A percentile compares a stretch with the other conserved stretches of the same genome.
phyloP scores from a whole-genome alignment of 1,139 yeast genomes.

The Hansenula lynferdii region DNA sequence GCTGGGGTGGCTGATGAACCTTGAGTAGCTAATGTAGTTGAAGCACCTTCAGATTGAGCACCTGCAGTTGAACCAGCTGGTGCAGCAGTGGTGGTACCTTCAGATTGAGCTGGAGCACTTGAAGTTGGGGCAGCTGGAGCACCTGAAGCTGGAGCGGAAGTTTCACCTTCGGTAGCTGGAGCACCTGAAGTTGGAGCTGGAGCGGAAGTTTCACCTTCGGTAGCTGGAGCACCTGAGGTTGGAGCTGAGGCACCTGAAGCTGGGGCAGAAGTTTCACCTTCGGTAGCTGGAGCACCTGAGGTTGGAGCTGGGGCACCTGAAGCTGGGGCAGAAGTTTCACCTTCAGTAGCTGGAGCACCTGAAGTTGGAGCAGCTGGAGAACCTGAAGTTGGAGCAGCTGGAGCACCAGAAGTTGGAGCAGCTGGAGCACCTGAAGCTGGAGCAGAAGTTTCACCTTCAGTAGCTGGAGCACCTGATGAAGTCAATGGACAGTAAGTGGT shows the following conservation, averaged over 20 bases:
- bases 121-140: slow-evolving; percentile 1
- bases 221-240: slow-evolving; percentile 4
- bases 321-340: slow-evolving; percentile 4
- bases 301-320: slow-evolving; percentile 7
- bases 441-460: neutral
- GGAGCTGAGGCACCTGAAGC: neutral
- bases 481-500: slow-evolving; percentile 24
- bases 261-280: slow-evolving; percentile 1
- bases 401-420: slow-evolving; percentile 11
- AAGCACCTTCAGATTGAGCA: slow-evolving; percentile 1
- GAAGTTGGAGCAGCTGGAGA: neutral
- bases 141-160: neutral
- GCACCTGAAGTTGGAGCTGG: slow-evolving; percentile 12
- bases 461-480: neutral
- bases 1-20: neutral
- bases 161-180: slow-evolving; percentile 3
- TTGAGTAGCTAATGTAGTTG: slow-evolving; percentile 3
- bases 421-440: slow-evolving; percentile 10
- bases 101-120: neutral
- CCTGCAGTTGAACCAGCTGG: neutral
- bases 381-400: slow-evolving; percentile 1
- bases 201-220: slow-evolving; percentile 2
- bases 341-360: slow-evolving; percentile 5
- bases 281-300: slow-evolving; percentile 1
- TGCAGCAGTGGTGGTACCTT: neutral